Conservation (phyloP, 768 basidiomycete species). For the Boletus rubescentipes region DNA sequence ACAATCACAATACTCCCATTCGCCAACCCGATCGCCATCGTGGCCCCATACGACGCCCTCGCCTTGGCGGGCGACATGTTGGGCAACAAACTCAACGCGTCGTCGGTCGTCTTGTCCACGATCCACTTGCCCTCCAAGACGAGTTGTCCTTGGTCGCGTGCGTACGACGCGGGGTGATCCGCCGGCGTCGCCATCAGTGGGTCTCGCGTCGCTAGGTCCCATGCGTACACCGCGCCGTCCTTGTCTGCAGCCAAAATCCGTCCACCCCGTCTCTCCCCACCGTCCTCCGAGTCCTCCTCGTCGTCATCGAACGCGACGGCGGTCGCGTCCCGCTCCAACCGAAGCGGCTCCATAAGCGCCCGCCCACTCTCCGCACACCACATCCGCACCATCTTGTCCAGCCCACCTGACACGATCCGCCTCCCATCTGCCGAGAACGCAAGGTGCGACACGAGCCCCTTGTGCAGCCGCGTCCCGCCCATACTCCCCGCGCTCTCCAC, state of each 20-base stretch:
- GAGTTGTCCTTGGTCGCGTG: slow-evolving; percentile 5
- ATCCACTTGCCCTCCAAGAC: slow-evolving; percentile 26
- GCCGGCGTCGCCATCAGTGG: slow-evolving; percentile 17
- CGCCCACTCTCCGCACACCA: slow-evolving; percentile 28
- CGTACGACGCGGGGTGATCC: slow-evolving; percentile 17
- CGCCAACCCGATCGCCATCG: slow-evolving; percentile 27
- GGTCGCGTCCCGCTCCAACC: slow-evolving; percentile 18
- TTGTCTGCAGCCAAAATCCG: slow-evolving; percentile 28
- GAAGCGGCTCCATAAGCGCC: slow-evolving; percentile 20
- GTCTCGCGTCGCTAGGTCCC: slow-evolving; percentile 24
- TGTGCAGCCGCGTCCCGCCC: slow-evolving; percentile 25
- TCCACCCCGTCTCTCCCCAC: background rate
- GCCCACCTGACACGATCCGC: slow-evolving; percentile 30
- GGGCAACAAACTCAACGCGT: slow-evolving; percentile 21
- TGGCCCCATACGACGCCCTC: slow-evolving; percentile 21
- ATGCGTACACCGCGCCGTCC: slow-evolving; percentile 24
- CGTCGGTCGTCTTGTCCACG: slow-evolving; percentile 18
- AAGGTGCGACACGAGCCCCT: slow-evolving; percentile 24
- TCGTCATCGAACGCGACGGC: slow-evolving; percentile 26
- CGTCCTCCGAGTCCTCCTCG: background rate
- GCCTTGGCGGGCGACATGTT: slow-evolving; percentile 30
- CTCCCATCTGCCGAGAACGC: slow-evolving; percentile 31
- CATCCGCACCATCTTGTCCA: slow-evolving; percentile 30
- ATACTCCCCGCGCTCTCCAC: slow-evolving; percentile 29
- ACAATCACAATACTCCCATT: slow-evolving; percentile 30